A percentile compares a stretch with the other conserved stretches of the same genome.
Evolutionary conservation across 2,329 filamentous ascomycete species (phyloP).

Genomic region (Monilinia laxa): DNA sequence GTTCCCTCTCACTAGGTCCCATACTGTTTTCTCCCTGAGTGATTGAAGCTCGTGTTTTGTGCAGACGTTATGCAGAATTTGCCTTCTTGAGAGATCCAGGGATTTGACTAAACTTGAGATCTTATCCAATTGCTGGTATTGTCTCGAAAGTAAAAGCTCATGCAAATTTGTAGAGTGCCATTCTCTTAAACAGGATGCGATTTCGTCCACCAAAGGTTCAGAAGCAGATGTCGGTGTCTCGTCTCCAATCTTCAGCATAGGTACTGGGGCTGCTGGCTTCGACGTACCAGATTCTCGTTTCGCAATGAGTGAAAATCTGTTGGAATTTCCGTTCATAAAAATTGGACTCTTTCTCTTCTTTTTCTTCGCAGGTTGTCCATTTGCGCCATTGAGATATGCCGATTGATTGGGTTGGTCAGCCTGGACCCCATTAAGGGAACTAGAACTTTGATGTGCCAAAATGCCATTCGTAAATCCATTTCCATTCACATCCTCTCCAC

Average conservation of each 20-base stretch:
- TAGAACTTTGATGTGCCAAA: slow-evolving; percentile 6
- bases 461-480: slow-evolving; percentile 26
- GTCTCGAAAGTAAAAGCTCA: slow-evolving; percentile 77
- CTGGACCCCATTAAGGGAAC: background rate
- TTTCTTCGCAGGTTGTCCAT: slow-evolving; percentile 18
- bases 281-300: slow-evolving; percentile 65
- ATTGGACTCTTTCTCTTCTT: slow-evolving; percentile 29
- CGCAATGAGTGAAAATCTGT: slow-evolving; percentile 47
- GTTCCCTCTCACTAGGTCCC: slow-evolving; percentile 92
- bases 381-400: slow-evolving; percentile 16
- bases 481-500: slow-evolving; percentile 21
- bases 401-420: background rate
- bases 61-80: slow-evolving; percentile 91
- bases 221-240: slow-evolving; percentile 87
- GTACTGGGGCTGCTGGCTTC: slow-evolving; percentile 87
- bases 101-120: slow-evolving; percentile 77
- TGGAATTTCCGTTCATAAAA: slow-evolving; percentile 33
- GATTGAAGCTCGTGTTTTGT: slow-evolving; percentile 79
- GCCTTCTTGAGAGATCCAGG: slow-evolving; percentile 82
- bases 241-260: slow-evolving; percentile 96
- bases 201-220: slow-evolving; percentile 94
- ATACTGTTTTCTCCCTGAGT: slow-evolving; percentile 86
- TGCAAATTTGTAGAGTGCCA: slow-evolving; percentile 98
- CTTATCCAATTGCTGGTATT: slow-evolving; percentile 78
- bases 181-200: slow-evolving; percentile 92